Evolutionary conservation across 73 alveolate species (phyloP).

Genomic region (Uronychia binucleata): DNA sequence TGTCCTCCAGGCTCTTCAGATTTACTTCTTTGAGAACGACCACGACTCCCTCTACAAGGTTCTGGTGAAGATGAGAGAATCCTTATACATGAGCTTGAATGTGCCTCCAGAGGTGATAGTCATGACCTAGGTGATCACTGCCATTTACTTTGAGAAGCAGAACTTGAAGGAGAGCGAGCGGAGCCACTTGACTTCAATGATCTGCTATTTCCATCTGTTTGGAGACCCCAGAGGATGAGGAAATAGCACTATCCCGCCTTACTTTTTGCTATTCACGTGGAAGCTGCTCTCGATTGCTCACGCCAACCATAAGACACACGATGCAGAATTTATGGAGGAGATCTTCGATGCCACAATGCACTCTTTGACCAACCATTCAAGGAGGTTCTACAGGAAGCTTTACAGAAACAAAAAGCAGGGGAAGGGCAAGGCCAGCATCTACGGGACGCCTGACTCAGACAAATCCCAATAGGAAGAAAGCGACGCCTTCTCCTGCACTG

Average conservation of each 20-base stretch:
- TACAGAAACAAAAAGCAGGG: neutral
- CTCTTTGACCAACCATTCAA: conserved; percentile 19
- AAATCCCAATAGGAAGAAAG: neutral
- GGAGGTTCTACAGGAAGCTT: neutral
- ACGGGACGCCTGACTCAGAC: neutral
- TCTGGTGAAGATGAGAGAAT: conserved; percentile 48
- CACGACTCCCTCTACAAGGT: conserved; percentile 29
- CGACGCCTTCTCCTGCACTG: no score
- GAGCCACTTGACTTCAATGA: conserved; percentile 52
- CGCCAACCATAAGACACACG: conserved; percentile 48
- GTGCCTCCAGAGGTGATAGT: conserved; percentile 59
- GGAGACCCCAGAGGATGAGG: conserved; percentile 89
- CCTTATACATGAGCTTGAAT: conserved; percentile 3
- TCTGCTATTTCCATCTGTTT: conserved; percentile 31
- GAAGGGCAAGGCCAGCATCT: neutral
- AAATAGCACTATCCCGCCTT: conserved; percentile 29
- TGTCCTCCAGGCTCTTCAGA: conserved; percentile 29
- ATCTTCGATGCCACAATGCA: conserved; percentile 50
- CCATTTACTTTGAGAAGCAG: conserved; percentile 54
- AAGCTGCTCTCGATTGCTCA: conserved; percentile 55
- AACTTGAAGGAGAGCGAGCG: conserved; percentile 60
- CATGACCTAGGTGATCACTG: conserved; percentile 53
- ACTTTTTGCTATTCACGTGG: conserved; percentile 55
- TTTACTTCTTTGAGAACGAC: conserved; percentile 49
- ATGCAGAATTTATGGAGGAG: conserved; percentile 62